A percentile compares a stretch with the other conserved stretches of the same genome.
phyloP scores from a whole-genome alignment of 495 filamentous ascomycete species.

The Penicillium canariense region DNA sequence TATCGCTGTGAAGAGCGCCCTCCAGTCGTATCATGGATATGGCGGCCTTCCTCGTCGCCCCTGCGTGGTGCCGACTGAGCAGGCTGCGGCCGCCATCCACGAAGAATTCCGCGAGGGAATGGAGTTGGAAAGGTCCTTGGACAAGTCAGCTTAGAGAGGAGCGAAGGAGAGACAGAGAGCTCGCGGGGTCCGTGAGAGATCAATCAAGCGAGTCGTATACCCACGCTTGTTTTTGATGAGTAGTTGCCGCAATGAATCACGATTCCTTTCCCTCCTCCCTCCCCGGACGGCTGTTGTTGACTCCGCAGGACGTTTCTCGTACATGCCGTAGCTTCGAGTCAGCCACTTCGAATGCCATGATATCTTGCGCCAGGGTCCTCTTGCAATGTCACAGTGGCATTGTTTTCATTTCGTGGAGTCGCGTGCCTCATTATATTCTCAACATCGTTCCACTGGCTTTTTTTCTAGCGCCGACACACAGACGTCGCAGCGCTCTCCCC shows the following conservation, averaged over 20 bases:
- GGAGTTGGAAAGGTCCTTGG: constrained; percentile 60
- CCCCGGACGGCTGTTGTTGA: not conserved
- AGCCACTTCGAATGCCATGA: not conserved
- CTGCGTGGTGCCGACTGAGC: constrained; percentile 63
- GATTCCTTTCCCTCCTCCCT: not conserved
- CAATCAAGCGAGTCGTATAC: not conserved
- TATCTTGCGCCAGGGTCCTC: not conserved
- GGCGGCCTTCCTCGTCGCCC: constrained; percentile 76
- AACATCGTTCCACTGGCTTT: not conserved
- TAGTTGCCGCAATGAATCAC: not conserved
- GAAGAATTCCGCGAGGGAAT: constrained; percentile 74
- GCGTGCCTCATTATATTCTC: not conserved
- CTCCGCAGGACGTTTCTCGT: not conserved
- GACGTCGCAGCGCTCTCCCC: not conserved
- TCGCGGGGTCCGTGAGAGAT: no score
- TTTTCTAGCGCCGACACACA: not conserved
- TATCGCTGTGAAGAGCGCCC: constrained; percentile 76
- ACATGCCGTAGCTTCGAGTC: not conserved
- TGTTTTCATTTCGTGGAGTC: not conserved
- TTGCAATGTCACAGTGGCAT: constrained; percentile 7
- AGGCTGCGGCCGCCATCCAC: constrained; percentile 60
- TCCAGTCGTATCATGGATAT: constrained; percentile 74
- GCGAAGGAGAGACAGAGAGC: not conserved
- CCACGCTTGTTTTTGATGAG: not conserved
- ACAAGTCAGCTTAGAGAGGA: constrained; percentile 15